Evolutionary conservation across 2,329 filamentous ascomycete species (phyloP), one percentile per base, ranked within the genome.

Genomic region (Periconia digitata): DNA sequence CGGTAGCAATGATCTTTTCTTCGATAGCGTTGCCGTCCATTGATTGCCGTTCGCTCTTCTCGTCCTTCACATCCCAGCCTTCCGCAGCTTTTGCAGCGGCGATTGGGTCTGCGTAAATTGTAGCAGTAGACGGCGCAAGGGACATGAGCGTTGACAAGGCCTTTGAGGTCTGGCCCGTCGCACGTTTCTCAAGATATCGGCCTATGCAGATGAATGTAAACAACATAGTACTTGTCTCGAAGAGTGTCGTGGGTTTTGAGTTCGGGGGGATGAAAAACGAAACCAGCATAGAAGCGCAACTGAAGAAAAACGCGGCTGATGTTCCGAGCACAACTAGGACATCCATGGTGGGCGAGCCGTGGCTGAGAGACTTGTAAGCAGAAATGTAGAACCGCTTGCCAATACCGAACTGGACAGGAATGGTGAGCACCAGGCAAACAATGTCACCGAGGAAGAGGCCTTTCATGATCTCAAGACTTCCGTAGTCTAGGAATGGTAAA

Each of bases 181-280:
- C 94, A 16, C 86, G 79, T 67, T 97, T 99, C 73, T 99, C 94
- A 16, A 99, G 75, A 75, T 88, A 99, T 29, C 94, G 86, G 3
- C 94, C 90, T 2, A 99, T 75, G 1, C 88, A 91, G 70, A 96
- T 90, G 68, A 99, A 97, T 0, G 91, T 96, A 70, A 99, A 92
- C 43, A 99, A 80, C 94, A 97, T 99, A 18, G 91, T 96, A 72
- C 92, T 96, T 1, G 94, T 99, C 66, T 99, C 94, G 63, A 99
- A 99, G 15, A 96, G 88, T 2, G 91, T 96, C 54, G 84, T 86
- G 1, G 94, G 94, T 40, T 89, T 83, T 2, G 80, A 82, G 67
- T 97, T 90, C 6, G 90, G 89, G 18, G 83, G 76, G n/a, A 83
- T 78, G 13, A 89, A 58, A 17, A 97, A 69, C 0, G 91, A 95